These are phyloP conservation scores for Hypoxylon fuscum DNA, from an alignment of 495 filamentous ascomycete genomes.

Conservation along the genomic window DNA sequence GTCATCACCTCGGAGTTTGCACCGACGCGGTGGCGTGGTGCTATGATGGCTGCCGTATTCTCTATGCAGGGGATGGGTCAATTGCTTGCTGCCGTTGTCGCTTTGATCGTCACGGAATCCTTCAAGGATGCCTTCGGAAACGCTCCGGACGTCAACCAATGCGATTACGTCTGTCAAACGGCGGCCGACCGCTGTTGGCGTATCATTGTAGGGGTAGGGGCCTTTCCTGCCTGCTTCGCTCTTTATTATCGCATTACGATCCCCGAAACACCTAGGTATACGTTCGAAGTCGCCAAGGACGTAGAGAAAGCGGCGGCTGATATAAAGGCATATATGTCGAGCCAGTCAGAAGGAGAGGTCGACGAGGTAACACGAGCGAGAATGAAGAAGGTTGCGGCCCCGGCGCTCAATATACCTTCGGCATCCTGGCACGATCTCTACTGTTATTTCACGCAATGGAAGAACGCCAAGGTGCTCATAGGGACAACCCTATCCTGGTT, in stretches of 20 bases:
- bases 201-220: conserved; percentile 80
- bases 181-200: conserved; percentile 88
- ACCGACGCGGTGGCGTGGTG: conserved; percentile 83
- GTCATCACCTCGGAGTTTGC: conserved; percentile 89
- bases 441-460: conserved; percentile 72
- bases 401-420: conserved; percentile 65
- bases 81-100: conserved; percentile 74
- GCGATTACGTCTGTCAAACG: conserved; percentile 67
- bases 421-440: conserved; percentile 73
- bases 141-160: conserved; percentile 55
- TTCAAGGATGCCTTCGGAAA: conserved; percentile 72
- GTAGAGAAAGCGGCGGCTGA: conserved; percentile 76
- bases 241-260: conserved; percentile 90
- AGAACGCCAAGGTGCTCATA: conserved; percentile 75
- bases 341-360: conserved; percentile 61
- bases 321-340: conserved; percentile 69
- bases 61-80: conserved; percentile 87
- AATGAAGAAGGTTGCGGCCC: conserved; percentile 44
- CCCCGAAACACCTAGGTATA: conserved; percentile 77
- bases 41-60: conserved; percentile 90
- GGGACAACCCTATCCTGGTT: conserved; percentile 87
- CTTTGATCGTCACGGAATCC: conserved; percentile 72
- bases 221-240: conserved; percentile 76
- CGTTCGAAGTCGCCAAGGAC: conserved; percentile 81
- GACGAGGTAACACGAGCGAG: conserved; percentile 47